Percentiles rank a stretch among this genome's conserved stretches.
Evolutionary conservation across 164 flowering plant species (phyloP).

Genomic region (Umbellularia californica): DNA sequence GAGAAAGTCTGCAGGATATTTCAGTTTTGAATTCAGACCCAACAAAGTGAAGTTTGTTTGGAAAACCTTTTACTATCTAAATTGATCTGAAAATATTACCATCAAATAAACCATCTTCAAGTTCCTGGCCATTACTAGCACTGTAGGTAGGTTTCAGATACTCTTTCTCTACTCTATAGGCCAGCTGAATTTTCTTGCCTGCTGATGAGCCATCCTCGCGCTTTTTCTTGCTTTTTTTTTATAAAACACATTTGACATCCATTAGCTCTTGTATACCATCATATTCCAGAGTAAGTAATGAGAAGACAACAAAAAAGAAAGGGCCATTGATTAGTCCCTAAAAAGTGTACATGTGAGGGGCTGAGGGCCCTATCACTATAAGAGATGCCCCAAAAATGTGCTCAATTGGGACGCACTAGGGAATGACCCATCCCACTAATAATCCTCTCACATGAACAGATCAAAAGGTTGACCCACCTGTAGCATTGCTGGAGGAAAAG

Average conservation of each 20-base stretch:
- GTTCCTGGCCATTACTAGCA: conserved; percentile 79
- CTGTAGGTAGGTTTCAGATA: conserved; percentile 74
- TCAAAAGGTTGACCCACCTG: not conserved
- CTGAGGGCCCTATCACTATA: not conserved
- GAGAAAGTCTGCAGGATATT: conserved; percentile 60
- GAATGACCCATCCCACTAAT: not conserved
- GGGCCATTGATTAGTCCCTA: not conserved
- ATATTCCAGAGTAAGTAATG: not conserved
- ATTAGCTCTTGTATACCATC: not conserved
- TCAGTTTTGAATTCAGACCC: not conserved
- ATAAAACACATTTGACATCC: conserved; percentile 11
- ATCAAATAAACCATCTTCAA: conserved; percentile 98
- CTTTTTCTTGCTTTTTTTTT: conserved; percentile 45
- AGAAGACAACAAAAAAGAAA: not conserved
- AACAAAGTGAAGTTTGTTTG: not conserved
- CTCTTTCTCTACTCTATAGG: conserved; percentile 86
- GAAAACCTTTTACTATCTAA: not conserved
- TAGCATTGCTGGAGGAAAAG: not conserved
- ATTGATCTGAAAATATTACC: conserved; percentile 38
- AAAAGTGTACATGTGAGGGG: not conserved
- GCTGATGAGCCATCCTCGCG: conserved; percentile 39
- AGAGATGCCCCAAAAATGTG: not conserved
- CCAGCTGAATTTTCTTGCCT: conserved; percentile 42
- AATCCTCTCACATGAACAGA: not conserved
- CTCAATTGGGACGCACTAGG: not conserved